Evolutionary conservation across 805 yeast genomes (phyloP).

Genomic region (Barnettozyma salicaria): DNA sequence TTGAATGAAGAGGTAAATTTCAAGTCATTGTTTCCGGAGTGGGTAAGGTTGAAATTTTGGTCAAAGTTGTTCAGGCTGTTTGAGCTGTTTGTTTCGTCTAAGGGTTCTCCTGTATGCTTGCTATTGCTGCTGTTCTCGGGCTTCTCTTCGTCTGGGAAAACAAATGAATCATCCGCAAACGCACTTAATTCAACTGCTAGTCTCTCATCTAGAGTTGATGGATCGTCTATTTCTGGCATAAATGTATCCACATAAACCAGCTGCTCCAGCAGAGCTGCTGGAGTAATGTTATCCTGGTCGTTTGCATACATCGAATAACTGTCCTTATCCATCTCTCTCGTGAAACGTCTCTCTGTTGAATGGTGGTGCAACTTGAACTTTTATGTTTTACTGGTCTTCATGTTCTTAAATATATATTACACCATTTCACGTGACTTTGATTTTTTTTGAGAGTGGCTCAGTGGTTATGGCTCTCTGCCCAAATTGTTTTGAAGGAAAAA

Average conservation of each 20-base stretch:
- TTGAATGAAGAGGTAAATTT: constrained; percentile 3
- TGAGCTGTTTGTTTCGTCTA: too few species aligned
- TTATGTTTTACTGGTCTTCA: too few species aligned
- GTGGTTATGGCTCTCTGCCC: too few species aligned
- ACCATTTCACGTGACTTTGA: too few species aligned
- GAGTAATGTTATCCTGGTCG: constrained; percentile 26
- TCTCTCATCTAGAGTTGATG: constrained; percentile 42
- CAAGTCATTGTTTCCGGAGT: too few species aligned
- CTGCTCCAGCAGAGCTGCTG: constrained; percentile 57
- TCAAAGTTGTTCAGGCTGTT: constrained; percentile 16
- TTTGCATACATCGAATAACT: constrained; percentile 6
- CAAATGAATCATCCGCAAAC: constrained; percentile 74
- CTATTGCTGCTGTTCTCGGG: constrained; percentile 29
- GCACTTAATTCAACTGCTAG: constrained; percentile 66
- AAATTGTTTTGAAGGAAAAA: too few species aligned
- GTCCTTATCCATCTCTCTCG: constrained; percentile 2
- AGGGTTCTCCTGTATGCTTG: too few species aligned
- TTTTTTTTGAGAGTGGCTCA: too few species aligned
- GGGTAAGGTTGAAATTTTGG: too few species aligned
- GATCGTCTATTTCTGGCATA: constrained; percentile 46
- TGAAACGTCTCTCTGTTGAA: neutral
- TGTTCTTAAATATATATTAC: too few species aligned
- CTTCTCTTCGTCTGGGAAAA: constrained; percentile 79
- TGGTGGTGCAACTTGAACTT: neutral
- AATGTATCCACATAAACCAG: constrained; percentile 75